Base-by-base conservation (phyloP, 2,329 filamentous ascomycete species). In the Chrysoporthe austroafricana region DNA sequence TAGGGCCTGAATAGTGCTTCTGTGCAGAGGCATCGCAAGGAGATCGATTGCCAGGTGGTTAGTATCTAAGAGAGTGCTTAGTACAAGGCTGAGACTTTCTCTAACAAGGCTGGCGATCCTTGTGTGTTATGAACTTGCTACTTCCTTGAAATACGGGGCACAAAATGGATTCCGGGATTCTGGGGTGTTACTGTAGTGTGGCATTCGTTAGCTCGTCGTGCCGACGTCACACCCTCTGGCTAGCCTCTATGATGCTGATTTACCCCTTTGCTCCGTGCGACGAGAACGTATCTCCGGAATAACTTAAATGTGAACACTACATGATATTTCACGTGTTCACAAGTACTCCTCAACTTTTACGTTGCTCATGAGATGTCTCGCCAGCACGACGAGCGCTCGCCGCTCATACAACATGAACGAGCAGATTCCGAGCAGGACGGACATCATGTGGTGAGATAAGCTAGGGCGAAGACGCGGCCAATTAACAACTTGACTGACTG, bases 321-420 rank as follows among this genome's bases (percentile, higher is more conserved):
- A 50, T 3, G 9, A 52, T 26, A 8, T 52, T 6, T 6, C 21
- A 6, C 8, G 13, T 6, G 14, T 52, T 32, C 54, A 8, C 32
- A 4, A 13, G 21, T 13, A 16, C 32, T 8, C 5, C 3, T 54
- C 21, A 14, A 54, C 9, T 42, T 32, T 8, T 21, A 50, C 32
- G 21, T 7, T 48, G 43, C 43, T 64, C 26, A 48, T 18, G 52
- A 50, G n/a, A 68, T 68, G 67, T 62, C 67, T 52, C 48, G 14
- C 44, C 63, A 66, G 13, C 54, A 63, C 13, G 50, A 68, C 43
- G 67, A 68, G 54, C 67, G 50, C 48, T 63, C 67, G 26, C 63
- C 63, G 59, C 63, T 68, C n/a, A 48, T 68, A 9, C 67, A 54
- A 21, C 50, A 60, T 1, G n/a, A 14, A 39, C 43, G 21, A 13